A percentile compares a stretch with the other conserved stretches of the same genome.
phyloP scores from a whole-genome alignment of 176 grass and related monocot species.

The Bothriochloa decipiens region DNA sequence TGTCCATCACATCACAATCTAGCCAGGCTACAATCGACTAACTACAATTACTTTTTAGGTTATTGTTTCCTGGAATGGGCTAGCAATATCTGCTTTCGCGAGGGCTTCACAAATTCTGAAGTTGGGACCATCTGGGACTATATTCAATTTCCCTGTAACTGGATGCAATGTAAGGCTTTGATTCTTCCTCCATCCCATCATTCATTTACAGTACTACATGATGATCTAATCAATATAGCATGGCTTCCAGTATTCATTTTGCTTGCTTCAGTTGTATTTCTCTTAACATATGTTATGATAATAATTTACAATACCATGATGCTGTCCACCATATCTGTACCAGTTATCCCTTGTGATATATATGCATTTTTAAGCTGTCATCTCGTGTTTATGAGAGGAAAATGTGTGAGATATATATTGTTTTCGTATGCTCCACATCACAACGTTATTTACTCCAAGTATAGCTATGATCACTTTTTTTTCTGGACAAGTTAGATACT shows the following conservation, averaged over 20 bases:
- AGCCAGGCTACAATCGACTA: conserved; percentile 32
- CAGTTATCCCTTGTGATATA: neutral
- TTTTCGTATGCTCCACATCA: conserved; percentile 9
- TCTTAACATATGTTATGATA: neutral
- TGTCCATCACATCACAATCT: conserved; percentile 4
- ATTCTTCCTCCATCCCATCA: conserved; percentile 11
- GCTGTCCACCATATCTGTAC: neutral
- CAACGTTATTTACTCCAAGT: conserved; percentile 12
- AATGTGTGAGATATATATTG: neutral
- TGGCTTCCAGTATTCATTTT: conserved; percentile 8
- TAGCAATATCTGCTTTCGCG: conserved; percentile 86
- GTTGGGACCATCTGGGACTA: conserved; percentile 46
- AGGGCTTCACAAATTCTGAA: conserved; percentile 91
- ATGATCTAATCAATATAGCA: neutral
- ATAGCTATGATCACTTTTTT: neutral
- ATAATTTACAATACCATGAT: conserved; percentile 1
- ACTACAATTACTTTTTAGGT: conserved; percentile 56
- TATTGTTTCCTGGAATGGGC: conserved; percentile 98
- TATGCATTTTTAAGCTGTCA: neutral
- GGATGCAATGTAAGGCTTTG: conserved; percentile 63
- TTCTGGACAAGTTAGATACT: neutral
- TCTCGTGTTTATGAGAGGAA: neutral
- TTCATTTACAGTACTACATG: conserved; percentile 5
- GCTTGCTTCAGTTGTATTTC: neutral
- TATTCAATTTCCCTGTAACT: conserved; percentile 68